phyloP scores from a whole-genome alignment of 768 basidiomycete genomes.

The Jaapia argillacea region DNA sequence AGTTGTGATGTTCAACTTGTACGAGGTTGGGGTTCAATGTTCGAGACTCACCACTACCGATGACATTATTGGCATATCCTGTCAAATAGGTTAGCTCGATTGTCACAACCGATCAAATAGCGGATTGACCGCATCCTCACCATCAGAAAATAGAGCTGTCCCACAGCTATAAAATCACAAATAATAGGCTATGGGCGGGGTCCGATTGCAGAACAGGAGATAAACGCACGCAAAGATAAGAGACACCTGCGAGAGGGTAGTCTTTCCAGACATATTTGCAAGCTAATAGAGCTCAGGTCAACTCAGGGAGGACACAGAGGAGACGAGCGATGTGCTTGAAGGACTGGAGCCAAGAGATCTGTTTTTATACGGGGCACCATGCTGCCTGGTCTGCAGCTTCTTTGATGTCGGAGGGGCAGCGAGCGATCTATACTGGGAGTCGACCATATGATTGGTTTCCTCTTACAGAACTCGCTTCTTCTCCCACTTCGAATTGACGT shows the following conservation, averaged over 20 bases:
- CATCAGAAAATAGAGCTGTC: slow-evolving; percentile 83
- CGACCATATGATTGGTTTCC: no score
- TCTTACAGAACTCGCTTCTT: no score
- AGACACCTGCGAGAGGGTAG: slow-evolving; percentile 44
- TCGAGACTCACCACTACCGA: slow-evolving; percentile 56
- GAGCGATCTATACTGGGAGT: no score
- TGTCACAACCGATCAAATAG: background rate
- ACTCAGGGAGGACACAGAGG: slow-evolving; percentile 2
- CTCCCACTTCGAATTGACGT: no score
- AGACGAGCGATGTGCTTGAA: slow-evolving; percentile 11
- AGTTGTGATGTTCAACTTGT: no score
- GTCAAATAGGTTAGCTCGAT: slow-evolving; percentile 4
- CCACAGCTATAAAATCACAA: slow-evolving; percentile 57
- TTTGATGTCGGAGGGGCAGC: no score
- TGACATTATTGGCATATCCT: slow-evolving; percentile 79
- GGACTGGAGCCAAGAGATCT: slow-evolving; percentile 8
- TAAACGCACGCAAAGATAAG: slow-evolving; percentile 69
- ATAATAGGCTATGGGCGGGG: no score
- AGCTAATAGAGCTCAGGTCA: background rate
- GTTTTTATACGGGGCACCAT: no score
- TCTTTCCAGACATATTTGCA: slow-evolving; percentile 4
- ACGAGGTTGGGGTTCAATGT: no score
- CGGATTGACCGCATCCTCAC: slow-evolving; percentile 22
- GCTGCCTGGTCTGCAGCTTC: no score
- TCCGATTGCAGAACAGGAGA: slow-evolving; percentile 1